phyloP scores from a whole-genome alignment of 306 rosid genomes.

The Corylus avellana region DNA sequence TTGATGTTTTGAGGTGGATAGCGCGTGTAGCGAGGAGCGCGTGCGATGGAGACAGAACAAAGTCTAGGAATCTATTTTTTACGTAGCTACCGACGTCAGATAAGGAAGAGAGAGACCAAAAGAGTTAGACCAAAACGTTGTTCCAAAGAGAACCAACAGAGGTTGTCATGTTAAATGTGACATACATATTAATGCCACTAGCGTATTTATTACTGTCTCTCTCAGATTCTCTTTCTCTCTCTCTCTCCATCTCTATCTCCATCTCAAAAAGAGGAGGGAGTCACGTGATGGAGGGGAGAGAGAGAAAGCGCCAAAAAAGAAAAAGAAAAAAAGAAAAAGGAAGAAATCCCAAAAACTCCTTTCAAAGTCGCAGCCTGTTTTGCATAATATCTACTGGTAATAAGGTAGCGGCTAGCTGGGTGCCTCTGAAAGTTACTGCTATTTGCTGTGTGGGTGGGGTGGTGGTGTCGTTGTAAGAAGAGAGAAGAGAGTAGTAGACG shows the following conservation, averaged over 20 bases:
- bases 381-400: neutral
- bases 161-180: neutral
- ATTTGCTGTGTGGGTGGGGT: conserved; percentile 22
- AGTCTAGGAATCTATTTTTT: too few relatives aligned
- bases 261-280: neutral
- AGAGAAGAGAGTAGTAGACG: neutral
- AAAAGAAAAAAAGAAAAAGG: conserved; percentile 11
- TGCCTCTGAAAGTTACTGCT: conserved; percentile 7
- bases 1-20: too few relatives aligned
- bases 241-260: neutral
- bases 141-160: neutral
- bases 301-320: neutral
- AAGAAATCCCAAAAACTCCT: conserved; percentile 35
- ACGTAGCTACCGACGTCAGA: too few relatives aligned
- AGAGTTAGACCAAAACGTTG: neutral
- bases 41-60: too few relatives aligned
- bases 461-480: conserved; percentile 36
- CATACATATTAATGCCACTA: neutral
- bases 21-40: too few relatives aligned
- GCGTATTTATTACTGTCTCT: too few relatives aligned
- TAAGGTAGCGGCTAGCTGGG: neutral
- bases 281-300: neutral
- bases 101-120: neutral
- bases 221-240: neutral
- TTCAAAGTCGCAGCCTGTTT: neutral